Percentiles rank a stretch among this genome's conserved stretches.
Conservation (phyloP, 331 rosid species). For the Quercus tomentella region DNA sequence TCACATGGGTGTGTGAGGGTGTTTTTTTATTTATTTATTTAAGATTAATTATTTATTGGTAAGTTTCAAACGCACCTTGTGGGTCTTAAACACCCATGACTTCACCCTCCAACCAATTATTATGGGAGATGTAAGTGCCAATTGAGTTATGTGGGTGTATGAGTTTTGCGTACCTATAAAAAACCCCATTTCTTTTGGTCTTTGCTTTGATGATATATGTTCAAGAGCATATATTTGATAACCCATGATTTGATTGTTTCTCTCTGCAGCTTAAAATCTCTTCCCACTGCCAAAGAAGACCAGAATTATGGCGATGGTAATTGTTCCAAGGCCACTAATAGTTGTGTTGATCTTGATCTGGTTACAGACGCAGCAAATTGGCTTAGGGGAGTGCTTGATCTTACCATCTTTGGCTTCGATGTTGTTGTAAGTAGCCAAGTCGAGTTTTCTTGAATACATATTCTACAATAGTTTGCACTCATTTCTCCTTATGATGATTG, state of each 20-base stretch:
- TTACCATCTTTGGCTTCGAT: slow-evolving; percentile 80
- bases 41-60: too few species aligned
- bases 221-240: background rate
- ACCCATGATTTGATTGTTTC: background rate
- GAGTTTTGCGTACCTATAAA: background rate
- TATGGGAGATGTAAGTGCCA: too few species aligned
- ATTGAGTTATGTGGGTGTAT: too few species aligned
- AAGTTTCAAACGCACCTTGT: too few species aligned
- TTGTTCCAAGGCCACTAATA: slow-evolving; percentile 17
- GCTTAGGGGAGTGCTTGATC: slow-evolving; percentile 61
- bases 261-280: slow-evolving; percentile 60
- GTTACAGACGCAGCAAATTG: slow-evolving; percentile 60
- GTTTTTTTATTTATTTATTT: too few species aligned
- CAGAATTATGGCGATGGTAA: slow-evolving; percentile 15
- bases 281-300: slow-evolving; percentile 40
- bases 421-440: slow-evolving; percentile 54
- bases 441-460: background rate
- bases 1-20: background rate
- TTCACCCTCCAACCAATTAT: too few species aligned
- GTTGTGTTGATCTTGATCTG: slow-evolving; percentile 47
- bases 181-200: background rate
- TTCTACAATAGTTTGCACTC: background rate
- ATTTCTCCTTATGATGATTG: background rate
- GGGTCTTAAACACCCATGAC: too few species aligned
- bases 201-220: background rate